Evolutionary conservation across 495 filamentous ascomycete species (phyloP), one percentile per base, ranked within the genome.

Genomic region (Penicillium malachiteum): DNA sequence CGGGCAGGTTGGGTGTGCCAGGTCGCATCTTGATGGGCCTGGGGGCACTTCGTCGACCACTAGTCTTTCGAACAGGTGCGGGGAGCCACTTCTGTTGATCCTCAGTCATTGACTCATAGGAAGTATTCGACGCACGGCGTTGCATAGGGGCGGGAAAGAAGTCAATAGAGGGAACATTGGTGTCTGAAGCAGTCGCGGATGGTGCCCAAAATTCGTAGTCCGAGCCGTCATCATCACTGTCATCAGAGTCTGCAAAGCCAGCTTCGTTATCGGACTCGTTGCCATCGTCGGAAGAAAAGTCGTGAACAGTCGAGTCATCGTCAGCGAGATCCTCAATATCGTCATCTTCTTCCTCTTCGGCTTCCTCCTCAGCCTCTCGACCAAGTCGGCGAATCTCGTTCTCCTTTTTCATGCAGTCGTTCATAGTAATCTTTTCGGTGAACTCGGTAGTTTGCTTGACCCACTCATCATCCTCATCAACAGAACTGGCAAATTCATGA

Each of bases 241-340:
- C 88, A 57, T 96, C 92, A 0, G 90, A 93, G 11, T 87, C 89
- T 41, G 91, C 93, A 65, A 97, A 96, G 3, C 94, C 94, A 57
- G 85, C 85, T 73, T 98, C 94, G 63, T 96, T 91, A 67, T 97
- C 93, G n/a, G 92, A 94, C 60, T 96, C 90, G 60, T 93, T 92
- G 10, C 90, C 90, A 65, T 86, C 88, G 35, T 81, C 78, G 5
- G 77, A 79, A 42, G 72, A 76, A 55, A 82, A 82, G 48, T 89
- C 85, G 55, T 87, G 84, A 41, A 88, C 82, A 17, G 73, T 77
- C 46, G 87, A 90, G 10, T 73, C 81, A 59, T 86, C 84, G 31
- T 84, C 81, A 5, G 80, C 75, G 34, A 79, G 78, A 16, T 81
- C 79, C 13, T 83, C 75, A 12, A 82, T 79, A 26, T 82, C 78